Evolutionary conservation across 176 grass and related monocot genomes (phyloP).

Genomic region (Eragrostis nindensis): DNA sequence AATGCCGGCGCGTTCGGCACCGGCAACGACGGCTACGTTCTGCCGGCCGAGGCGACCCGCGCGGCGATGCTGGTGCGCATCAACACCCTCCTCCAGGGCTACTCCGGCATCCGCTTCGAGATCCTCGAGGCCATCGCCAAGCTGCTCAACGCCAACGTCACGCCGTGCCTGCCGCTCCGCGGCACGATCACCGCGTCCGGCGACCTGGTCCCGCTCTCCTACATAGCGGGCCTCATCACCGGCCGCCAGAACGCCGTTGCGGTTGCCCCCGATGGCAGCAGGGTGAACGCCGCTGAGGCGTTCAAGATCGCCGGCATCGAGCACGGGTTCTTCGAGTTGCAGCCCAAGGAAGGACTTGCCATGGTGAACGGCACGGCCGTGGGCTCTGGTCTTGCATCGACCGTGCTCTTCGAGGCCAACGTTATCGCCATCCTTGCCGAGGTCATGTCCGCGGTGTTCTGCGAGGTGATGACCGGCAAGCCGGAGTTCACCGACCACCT

Average conservation of each 20-base stretch:
- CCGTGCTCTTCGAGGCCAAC: conserved; percentile 85
- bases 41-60: conserved; percentile 63
- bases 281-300: conserved; percentile 64
- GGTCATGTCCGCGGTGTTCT: conserved; percentile 83
- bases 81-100: conserved; percentile 87
- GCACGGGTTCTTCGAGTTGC: conserved; percentile 81
- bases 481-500: conserved; percentile 93
- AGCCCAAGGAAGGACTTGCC: conserved; percentile 94
- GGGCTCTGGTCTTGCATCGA: conserved; percentile 76
- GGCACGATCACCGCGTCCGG: conserved; percentile 87
- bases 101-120: conserved; percentile 92
- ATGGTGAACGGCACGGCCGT: conserved; percentile 96
- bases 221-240: conserved; percentile 83
- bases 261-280: conserved; percentile 62
- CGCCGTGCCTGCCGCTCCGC: conserved; percentile 72
- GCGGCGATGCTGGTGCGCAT: conserved; percentile 85
- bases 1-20: conserved; percentile 80
- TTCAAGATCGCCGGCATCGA: conserved; percentile 78
- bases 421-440: conserved; percentile 65
- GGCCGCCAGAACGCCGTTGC: conserved; percentile 68
- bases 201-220: conserved; percentile 79
- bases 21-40: conserved; percentile 56
- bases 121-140: conserved; percentile 82
- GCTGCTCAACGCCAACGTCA: conserved; percentile 80
- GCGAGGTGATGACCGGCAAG: conserved; percentile 93